Conservation (phyloP, 768 basidiomycete species). For the Pisolithus microcarpus region DNA sequence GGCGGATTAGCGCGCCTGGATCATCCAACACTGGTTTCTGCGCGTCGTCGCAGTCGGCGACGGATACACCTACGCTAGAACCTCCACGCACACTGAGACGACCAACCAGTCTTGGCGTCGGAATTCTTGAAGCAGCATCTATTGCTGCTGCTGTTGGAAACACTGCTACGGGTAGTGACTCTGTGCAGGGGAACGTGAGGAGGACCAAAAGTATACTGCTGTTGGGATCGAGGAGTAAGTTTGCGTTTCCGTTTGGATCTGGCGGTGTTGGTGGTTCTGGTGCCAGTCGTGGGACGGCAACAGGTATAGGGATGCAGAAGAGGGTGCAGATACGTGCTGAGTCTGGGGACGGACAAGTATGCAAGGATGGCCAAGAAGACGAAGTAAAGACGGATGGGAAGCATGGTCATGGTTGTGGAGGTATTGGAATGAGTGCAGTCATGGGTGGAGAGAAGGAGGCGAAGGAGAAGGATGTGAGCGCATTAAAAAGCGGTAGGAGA, state of each 20-base stretch:
- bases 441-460: not conserved
- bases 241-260: not conserved
- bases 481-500: not conserved
- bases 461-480: not conserved
- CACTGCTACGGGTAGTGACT: slow-evolving; percentile 12
- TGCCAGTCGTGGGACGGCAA: slow-evolving; percentile 3
- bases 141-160: slow-evolving; percentile 7
- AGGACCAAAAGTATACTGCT: slow-evolving; percentile 26
- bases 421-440: not conserved
- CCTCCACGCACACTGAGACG: slow-evolving; percentile 12
- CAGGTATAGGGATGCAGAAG: slow-evolving; percentile 13
- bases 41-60: not conserved
- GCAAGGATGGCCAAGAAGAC: not conserved
- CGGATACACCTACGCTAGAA: not conserved
- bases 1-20: not conserved
- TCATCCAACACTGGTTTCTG: slow-evolving; percentile 4
- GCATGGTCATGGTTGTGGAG: not conserved
- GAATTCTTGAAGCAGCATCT: slow-evolving; percentile 22
- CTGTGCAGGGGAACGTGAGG: not conserved
- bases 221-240: slow-evolving; percentile 22
- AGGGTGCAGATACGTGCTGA: slow-evolving; percentile 1
- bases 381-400: not conserved
- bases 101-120: slow-evolving; percentile 20
- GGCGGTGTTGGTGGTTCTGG: slow-evolving; percentile 3
- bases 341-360: not conserved